phyloP scores from a whole-genome alignment of 192 early-diverging fungal genomes.

The Geranomyces michiganensis region DNA sequence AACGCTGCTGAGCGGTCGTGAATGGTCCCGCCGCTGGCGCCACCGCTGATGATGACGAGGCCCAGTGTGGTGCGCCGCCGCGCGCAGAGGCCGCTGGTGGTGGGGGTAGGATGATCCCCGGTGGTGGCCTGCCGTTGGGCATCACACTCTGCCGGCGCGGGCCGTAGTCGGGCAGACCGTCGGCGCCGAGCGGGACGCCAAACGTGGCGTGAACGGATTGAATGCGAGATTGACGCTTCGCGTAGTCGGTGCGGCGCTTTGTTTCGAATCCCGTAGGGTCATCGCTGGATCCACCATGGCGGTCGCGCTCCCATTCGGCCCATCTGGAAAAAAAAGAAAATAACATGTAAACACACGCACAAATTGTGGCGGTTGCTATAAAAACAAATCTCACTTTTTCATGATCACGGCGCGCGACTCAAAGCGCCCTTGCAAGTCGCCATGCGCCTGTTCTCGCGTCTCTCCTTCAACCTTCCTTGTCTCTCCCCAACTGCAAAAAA shows the following conservation, averaged over 20 bases:
- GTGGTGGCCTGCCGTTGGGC: neutral
- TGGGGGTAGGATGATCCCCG: neutral
- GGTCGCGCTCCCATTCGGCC: constrained; percentile 31
- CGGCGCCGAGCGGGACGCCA: neutral
- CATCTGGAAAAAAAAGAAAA: constrained; percentile 11
- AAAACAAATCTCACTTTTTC: constrained; percentile 8
- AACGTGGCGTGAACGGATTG: neutral
- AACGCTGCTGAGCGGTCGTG: too few species aligned
- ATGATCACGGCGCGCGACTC: constrained; percentile 18
- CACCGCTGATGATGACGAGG: too few species aligned
- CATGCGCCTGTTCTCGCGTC: constrained; percentile 66
- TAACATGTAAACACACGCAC: too few species aligned
- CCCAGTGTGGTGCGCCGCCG: too few species aligned
- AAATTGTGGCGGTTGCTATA: neutral
- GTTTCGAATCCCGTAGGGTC: neutral
- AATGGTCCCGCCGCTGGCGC: too few species aligned
- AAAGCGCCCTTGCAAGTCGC: constrained; percentile 34
- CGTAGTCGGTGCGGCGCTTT: neutral
- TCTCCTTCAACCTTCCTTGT: constrained; percentile 92
- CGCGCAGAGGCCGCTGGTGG: neutral
- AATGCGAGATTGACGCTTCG: neutral
- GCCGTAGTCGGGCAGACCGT: neutral
- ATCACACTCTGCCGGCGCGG: neutral
- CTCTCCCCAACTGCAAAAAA: constrained; percentile 75
- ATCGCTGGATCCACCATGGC: neutral